Percentiles rank a stretch among this genome's conserved stretches.
phyloP scores from a whole-genome alignment of 768 basidiomycete genomes.

The Gautieria morchelliformis region DNA sequence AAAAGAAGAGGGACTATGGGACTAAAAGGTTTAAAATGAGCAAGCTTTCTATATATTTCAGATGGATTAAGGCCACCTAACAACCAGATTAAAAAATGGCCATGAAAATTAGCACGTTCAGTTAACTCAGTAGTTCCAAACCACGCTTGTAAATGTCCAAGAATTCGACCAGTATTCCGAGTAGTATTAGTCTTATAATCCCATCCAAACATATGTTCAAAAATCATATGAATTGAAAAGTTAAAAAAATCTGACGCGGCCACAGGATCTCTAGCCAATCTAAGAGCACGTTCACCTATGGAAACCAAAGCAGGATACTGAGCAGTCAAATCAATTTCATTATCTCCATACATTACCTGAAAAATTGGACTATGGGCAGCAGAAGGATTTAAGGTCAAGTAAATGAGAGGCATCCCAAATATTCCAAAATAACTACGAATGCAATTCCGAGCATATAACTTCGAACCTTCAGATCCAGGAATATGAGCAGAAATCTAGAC shows the following conservation, averaged over 20 bases:
- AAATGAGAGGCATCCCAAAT: constrained; percentile 32
- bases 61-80: constrained; percentile 24
- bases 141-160: constrained; percentile 25
- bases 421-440: constrained; percentile 24
- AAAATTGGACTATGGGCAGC: constrained; percentile 34
- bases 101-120: constrained; percentile 30
- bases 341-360: constrained; percentile 29
- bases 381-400: constrained; percentile 36
- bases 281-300: constrained; percentile 22
- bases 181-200: not conserved
- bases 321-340: constrained; percentile 24
- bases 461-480: constrained; percentile 21
- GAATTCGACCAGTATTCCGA: constrained; percentile 21
- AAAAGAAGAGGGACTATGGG: not conserved
- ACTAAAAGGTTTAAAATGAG: not conserved
- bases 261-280: constrained; percentile 31
- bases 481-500: constrained; percentile 12
- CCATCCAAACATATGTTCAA: constrained; percentile 20
- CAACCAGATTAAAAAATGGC: constrained; percentile 34
- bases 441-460: constrained; percentile 27
- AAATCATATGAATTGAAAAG: constrained; percentile 28
- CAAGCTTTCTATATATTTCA: constrained; percentile 16
- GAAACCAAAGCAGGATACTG: constrained; percentile 20
- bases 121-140: constrained; percentile 35
- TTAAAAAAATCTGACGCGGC: constrained; percentile 35